These are phyloP conservation scores for Periconia digitata DNA, from an alignment of 2,329 filamentous ascomycete species.

Conservation along the genomic window DNA sequence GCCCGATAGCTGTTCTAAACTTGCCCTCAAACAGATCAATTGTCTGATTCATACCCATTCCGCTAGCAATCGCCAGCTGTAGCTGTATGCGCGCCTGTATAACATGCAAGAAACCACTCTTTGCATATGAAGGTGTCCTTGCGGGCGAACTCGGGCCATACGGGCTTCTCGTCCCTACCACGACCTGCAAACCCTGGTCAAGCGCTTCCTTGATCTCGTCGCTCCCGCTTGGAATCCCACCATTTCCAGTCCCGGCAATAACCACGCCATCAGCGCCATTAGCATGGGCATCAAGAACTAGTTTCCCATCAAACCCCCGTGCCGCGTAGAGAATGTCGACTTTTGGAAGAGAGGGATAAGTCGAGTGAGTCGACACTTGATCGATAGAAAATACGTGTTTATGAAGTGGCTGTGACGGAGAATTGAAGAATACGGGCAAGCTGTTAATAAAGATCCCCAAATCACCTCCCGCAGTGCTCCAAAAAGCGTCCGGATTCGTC, in stretches of 20 bases:
- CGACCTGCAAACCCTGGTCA: slow-evolving; percentile 25
- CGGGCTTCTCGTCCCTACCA: slow-evolving; percentile 25
- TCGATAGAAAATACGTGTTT: slow-evolving; percentile 25
- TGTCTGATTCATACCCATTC: slow-evolving; percentile 28
- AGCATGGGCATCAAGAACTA: slow-evolving; percentile 22
- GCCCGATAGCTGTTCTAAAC: slow-evolving; percentile 26
- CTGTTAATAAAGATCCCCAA: slow-evolving; percentile 29
- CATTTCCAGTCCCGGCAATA: slow-evolving; percentile 30
- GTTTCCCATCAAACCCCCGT: slow-evolving; percentile 28
- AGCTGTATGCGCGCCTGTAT: slow-evolving; percentile 32
- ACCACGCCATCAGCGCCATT: slow-evolving; percentile 29
- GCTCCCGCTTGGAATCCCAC: slow-evolving; percentile 21
- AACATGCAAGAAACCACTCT: slow-evolving; percentile 24
- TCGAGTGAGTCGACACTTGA: slow-evolving; percentile 13
- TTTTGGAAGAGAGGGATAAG: slow-evolving; percentile 25
- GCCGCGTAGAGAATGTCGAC: slow-evolving; percentile 35
- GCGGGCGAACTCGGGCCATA: slow-evolving; percentile 23
- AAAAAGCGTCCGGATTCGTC: slow-evolving; percentile 31
- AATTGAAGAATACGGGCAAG: slow-evolving; percentile 28
- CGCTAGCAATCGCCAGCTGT: slow-evolving; percentile 32
- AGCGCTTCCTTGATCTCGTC: slow-evolving; percentile 22
- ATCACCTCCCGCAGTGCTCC: slow-evolving; percentile 23
- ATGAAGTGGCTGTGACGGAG: slow-evolving; percentile 20
- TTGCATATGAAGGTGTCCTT: slow-evolving; percentile 19
- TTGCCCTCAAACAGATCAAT: slow-evolving; percentile 30